Percentiles rank a stretch among this genome's conserved stretches.
Evolutionary conservation across 1,284 basidiomycete species (phyloP).

Genomic region (Agroathelia rolfsii): DNA sequence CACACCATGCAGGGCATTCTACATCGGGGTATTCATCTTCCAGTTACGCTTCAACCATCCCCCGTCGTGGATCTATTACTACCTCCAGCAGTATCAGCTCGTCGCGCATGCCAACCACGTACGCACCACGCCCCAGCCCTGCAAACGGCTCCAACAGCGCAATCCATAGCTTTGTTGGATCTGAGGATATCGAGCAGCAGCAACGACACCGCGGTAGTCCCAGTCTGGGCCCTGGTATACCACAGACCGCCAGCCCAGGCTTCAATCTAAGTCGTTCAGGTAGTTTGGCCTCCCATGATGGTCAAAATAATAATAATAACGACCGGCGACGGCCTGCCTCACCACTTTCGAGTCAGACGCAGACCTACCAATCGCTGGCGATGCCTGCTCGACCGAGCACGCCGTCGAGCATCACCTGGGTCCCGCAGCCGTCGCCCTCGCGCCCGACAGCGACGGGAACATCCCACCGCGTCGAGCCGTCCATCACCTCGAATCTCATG

Average conservation of each 20-base stretch:
- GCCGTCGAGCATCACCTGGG: conserved; percentile 67
- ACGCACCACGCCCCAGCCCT: background rate
- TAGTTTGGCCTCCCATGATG: conserved; percentile 42
- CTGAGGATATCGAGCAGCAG: no score
- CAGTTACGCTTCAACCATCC: conserved; percentile 25
- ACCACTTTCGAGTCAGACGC: conserved; percentile 48
- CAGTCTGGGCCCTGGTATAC: no score
- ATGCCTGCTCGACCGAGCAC: conserved; percentile 56
- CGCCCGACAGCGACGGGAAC: conserved; percentile 7
- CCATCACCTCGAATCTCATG: conserved; percentile 30
- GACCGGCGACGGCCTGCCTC: conserved; percentile 58
- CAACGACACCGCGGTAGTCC: no score
- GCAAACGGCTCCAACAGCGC: background rate
- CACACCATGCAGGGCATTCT: no score
- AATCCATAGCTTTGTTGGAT: no score
- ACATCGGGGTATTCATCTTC: no score
- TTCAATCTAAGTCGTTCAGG: no score
- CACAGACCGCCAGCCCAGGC: no score
- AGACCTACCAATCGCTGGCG: conserved; percentile 52
- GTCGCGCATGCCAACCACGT: conserved; percentile 34
- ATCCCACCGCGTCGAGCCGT: conserved; percentile 3
- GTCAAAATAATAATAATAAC: conserved; percentile 26
- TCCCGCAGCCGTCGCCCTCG: conserved; percentile 16
- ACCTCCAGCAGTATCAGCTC: conserved; percentile 39
- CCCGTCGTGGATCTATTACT: conserved; percentile 43